Conservation (phyloP, 306 rosid genomes). For the Benincasa hispida region DNA sequence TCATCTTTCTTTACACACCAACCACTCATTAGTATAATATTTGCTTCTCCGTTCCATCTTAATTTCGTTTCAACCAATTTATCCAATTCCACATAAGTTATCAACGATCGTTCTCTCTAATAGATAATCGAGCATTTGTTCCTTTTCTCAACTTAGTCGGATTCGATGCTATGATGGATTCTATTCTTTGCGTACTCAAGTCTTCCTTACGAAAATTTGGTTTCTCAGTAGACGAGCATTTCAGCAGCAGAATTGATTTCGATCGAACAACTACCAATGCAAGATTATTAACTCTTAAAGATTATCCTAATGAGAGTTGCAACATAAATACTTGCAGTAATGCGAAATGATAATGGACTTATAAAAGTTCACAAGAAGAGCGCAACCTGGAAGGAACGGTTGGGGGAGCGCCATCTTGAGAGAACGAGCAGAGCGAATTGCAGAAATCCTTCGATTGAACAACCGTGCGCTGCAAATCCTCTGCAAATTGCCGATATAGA, state of each 20-base stretch:
- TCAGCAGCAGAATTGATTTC: not conserved
- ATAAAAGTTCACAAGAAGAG: not conserved
- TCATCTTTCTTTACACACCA: not conserved
- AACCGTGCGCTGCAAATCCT: conserved; percentile 49
- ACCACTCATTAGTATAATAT: not conserved
- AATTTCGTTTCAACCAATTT: not conserved
- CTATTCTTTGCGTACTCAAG: too few relatives aligned
- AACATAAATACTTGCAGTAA: too few relatives aligned
- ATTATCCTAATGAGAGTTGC: not conserved
- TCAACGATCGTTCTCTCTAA: not conserved
- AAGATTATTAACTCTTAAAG: not conserved
- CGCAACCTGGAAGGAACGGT: conserved; percentile 44
- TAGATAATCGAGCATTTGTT: not conserved
- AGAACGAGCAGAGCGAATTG: conserved; percentile 58
- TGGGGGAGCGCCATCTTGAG: conserved; percentile 29
- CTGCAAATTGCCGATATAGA: conserved; percentile 47
- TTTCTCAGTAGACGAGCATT: not conserved
- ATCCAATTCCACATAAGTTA: not conserved
- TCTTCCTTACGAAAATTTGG: not conserved
- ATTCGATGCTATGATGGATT: too few relatives aligned
- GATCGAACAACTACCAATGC: not conserved
- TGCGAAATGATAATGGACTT: not conserved
- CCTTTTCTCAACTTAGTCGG: not conserved
- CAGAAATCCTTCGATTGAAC: conserved; percentile 44
- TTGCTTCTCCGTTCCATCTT: not conserved